Conservation (phyloP, 73 alveolate genomes). For the Tetrahymena borealis region DNA sequence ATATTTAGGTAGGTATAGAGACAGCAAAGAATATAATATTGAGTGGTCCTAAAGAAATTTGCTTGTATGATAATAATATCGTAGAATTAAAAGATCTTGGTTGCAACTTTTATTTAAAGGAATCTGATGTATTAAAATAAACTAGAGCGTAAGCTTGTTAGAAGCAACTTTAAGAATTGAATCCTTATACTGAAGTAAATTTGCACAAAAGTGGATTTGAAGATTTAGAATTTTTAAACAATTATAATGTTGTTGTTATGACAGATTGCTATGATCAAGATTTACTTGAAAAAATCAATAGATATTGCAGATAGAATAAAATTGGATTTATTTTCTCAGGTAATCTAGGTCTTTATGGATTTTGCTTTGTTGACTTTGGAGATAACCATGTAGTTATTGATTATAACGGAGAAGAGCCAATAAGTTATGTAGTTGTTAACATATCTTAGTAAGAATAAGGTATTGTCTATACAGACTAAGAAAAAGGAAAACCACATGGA, state of each 20-base stretch:
- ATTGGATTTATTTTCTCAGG: conserved; percentile 69
- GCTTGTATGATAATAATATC: conserved; percentile 60
- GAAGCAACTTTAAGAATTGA: conserved; percentile 71
- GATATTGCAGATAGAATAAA: conserved; percentile 49
- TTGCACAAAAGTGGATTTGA: conserved; percentile 41
- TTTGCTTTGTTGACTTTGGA: conserved; percentile 90
- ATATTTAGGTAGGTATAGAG: conserved; percentile 73
- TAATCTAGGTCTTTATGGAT: conserved; percentile 75
- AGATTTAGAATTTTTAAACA: too few species aligned
- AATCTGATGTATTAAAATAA: conserved; percentile 66
- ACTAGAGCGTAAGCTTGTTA: conserved; percentile 77
- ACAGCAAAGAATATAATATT: conserved; percentile 90
- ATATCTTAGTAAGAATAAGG: conserved; percentile 53
- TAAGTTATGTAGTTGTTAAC: conserved; percentile 67
- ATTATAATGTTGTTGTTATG: conserved; percentile 57
- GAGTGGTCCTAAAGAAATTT: conserved; percentile 86
- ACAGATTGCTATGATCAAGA: conserved; percentile 65
- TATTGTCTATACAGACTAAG: conserved; percentile 71
- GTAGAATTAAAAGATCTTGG: conserved; percentile 70
- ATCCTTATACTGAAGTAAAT: conserved; percentile 78
- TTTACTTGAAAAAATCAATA: conserved; percentile 49
- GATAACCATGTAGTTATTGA: conserved; percentile 64
- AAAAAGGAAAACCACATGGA: conserved; percentile 72
- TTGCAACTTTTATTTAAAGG: conserved; percentile 81
- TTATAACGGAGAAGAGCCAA: conserved; percentile 89